Base-by-base conservation (phyloP, 2,329 filamentous ascomycete genomes). In the Talaromyces sp. region DNA sequence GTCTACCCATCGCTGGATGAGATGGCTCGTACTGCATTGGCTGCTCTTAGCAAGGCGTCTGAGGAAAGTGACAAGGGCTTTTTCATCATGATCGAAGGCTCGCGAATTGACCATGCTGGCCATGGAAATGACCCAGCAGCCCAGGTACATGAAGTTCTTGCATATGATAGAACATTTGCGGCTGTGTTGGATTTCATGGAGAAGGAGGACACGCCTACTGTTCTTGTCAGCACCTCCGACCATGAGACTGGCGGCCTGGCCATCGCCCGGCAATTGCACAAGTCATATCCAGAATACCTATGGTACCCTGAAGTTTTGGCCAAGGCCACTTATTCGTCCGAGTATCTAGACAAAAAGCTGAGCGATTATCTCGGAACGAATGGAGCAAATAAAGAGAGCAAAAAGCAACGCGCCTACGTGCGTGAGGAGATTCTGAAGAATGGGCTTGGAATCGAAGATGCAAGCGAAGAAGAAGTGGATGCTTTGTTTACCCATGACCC, bases 1-100 rank as follows among this genome's bases (percentile, higher is more conserved):
- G 75, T 87, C 31, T 98, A 96, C 71, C 95, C 95, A 3, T 93
- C 91, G 17, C 80, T 99, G 46, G 89, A 90, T 71, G 93, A 97
- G 76, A 98, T 97, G 92, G 86, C 93, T 9, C 82, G 84, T 66
- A 91, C 90, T 17, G 93, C 95, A 1, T 80, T 99, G 63, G 85
- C 83, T 14, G 87, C 90, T 1, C 84, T 99, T 26, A 89, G 89
- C 64, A 86, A 87, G 62, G 95, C 93, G 0, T 97, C 95, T 0
- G 82, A 85, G 70, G 82, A 93, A 70, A 91, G 85, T 64, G 91
- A 98, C 49, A 87, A 96, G 75, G 95, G 95, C 4, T 99, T 98
- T 81, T 99, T 99, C 77, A 81, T 99, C 68, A 96, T 99, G 93
- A 96, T 99, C 63, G 95, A 99, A 76, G 95, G 93, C 4, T 96